These are phyloP conservation scores for Aspergillaceae sp. DNA, from an alignment of 2,329 filamentous ascomycete species.

Conservation along the genomic window DNA sequence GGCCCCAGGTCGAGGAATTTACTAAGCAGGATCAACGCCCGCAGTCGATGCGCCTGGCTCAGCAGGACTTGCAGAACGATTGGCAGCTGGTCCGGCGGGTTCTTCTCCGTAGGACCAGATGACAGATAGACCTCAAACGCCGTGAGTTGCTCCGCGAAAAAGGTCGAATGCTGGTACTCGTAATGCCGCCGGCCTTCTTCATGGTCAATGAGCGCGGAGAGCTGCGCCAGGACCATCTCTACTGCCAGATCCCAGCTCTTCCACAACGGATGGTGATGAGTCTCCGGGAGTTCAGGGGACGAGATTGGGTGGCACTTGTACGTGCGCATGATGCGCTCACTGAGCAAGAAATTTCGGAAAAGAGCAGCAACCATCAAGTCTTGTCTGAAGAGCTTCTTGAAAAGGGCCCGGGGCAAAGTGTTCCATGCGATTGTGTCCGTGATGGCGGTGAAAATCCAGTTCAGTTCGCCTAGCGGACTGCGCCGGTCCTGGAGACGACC, in stretches of 20 bases:
- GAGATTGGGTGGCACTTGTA: conserved; percentile 95
- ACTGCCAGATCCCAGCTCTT: conserved; percentile 96
- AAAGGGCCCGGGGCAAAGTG: conserved; percentile 76
- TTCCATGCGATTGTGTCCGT: conserved; percentile 99
- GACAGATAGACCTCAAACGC: conserved; percentile 93
- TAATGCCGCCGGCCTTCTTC: conserved; percentile 68
- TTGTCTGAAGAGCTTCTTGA: conserved; percentile 94
- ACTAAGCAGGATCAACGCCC: conserved; percentile 82
- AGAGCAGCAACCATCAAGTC: conserved; percentile 98
- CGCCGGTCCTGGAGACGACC: conserved; percentile 85
- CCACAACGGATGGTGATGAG: conserved; percentile 90
- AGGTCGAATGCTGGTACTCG: conserved; percentile 87
- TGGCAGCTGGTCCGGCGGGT: conserved; percentile 85
- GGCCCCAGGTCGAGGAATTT: conserved; percentile 92
- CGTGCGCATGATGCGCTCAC: conserved; percentile 89
- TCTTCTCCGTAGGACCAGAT: conserved; percentile 73
- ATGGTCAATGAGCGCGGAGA: conserved; percentile 72
- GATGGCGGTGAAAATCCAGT: conserved; percentile 99
- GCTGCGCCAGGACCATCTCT: conserved; percentile 84
- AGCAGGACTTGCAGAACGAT: conserved; percentile 93
- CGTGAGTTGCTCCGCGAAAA: conserved; percentile 94
- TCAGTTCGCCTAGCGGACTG: conserved; percentile 89
- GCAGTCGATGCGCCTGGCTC: conserved; percentile 86
- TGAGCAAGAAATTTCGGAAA: conserved; percentile 90
- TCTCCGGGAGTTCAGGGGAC: conserved; percentile 84